Percentiles rank a stretch among this genome's conserved stretches.
These are phyloP conservation scores for Alternaria longipes DNA, from an alignment of 2,329 filamentous ascomycete genomes.

Conservation along the genomic window DNA sequence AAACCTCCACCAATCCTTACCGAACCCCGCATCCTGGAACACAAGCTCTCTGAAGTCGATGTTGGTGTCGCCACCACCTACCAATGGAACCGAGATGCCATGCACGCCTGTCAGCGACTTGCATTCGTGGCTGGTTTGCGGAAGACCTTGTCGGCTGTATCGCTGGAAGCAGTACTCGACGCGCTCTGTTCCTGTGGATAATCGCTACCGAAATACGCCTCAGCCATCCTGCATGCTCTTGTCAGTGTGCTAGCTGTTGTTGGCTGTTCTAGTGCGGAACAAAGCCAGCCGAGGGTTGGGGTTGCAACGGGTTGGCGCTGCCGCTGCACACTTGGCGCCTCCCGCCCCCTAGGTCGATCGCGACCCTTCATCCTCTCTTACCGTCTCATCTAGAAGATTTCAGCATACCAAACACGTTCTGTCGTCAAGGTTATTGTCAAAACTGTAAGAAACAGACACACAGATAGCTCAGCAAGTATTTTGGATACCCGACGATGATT, in stretches of 20 bases:
- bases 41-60: not conserved
- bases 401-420: not conserved
- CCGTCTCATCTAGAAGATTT: not conserved
- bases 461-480: not conserved
- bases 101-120: not conserved
- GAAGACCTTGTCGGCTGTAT: conserved; percentile 17
- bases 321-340: conserved; percentile 19
- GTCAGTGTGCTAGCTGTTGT: conserved; percentile 6
- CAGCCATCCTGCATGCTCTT: conserved; percentile 7
- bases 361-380: conserved; percentile 16
- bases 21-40: not conserved
- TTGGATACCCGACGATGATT: not conserved
- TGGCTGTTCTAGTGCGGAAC: conserved; percentile 8
- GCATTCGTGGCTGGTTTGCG: not conserved
- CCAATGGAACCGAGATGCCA: not conserved
- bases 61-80: not conserved
- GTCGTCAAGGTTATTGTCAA: not conserved
- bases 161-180: conserved; percentile 23
- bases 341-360: conserved; percentile 26
- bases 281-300: conserved; percentile 23
- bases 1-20: not conserved
- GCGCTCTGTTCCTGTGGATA: conserved; percentile 14
- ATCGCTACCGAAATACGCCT: conserved; percentile 12
- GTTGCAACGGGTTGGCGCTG: conserved; percentile 15
- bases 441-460: not conserved